Conservation (phyloP, 306 rosid species). For the Quercus mongolica region DNA sequence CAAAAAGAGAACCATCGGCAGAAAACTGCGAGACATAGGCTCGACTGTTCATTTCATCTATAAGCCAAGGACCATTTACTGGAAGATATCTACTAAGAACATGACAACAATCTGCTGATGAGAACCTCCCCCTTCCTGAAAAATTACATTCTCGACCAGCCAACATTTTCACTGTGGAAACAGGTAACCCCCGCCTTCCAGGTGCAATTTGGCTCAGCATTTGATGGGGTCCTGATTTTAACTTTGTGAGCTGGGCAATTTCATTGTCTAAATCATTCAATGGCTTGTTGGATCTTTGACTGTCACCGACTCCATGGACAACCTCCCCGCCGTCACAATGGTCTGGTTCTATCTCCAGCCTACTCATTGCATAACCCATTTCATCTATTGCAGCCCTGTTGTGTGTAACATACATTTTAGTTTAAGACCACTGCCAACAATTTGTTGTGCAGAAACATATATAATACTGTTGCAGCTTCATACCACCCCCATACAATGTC, state of each 20-base stretch:
- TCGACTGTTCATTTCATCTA: constrained; percentile 69
- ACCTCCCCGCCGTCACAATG: constrained; percentile 32
- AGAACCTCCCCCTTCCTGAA: constrained; percentile 87
- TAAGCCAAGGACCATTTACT: constrained; percentile 78
- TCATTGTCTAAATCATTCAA: constrained; percentile 59
- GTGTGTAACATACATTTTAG: constrained; percentile 42
- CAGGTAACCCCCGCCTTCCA: constrained; percentile 49
- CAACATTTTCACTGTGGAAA: constrained; percentile 89
- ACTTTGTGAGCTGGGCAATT: constrained; percentile 66
- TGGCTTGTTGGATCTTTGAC: constrained; percentile 30
- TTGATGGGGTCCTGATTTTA: constrained; percentile 69
- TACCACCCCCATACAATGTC: constrained; percentile 18
- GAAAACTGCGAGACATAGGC: constrained; percentile 95
- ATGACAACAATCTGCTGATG: constrained; percentile 87
- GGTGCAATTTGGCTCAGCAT: constrained; percentile 39
- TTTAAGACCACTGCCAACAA: constrained; percentile 24
- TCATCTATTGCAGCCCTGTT: constrained; percentile 33
- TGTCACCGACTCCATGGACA: constrained; percentile 33
- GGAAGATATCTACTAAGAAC: constrained; percentile 87
- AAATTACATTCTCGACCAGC: constrained; percentile 82
- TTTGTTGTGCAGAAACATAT: constrained; percentile 27
- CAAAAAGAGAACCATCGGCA: constrained; percentile 80
- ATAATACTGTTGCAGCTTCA: constrained; percentile 33
- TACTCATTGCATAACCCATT: constrained; percentile 90
- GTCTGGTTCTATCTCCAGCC: constrained; percentile 55